phyloP scores from a whole-genome alignment of 495 filamentous ascomycete species.

The Neurospora pannonica region DNA sequence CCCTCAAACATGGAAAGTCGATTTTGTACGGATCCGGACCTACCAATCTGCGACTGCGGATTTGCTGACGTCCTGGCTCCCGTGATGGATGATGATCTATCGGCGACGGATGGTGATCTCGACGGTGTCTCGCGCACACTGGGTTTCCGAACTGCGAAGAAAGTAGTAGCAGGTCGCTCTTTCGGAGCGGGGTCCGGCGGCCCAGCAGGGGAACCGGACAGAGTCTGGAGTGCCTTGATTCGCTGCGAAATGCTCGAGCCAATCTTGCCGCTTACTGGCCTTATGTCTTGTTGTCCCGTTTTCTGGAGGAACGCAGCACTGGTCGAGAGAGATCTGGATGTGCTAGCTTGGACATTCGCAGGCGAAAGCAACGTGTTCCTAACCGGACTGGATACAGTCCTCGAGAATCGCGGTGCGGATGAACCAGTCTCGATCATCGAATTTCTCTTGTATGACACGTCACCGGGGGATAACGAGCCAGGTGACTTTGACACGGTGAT shows the following conservation, averaged over 20 bases:
- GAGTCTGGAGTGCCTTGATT: constrained; percentile 76
- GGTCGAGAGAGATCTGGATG: constrained; percentile 39
- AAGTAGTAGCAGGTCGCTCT: constrained; percentile 32
- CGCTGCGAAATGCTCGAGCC: constrained; percentile 83
- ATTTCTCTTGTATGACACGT: neutral
- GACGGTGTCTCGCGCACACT: constrained; percentile 28
- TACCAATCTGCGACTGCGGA: constrained; percentile 26
- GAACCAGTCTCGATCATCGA: constrained; percentile 17
- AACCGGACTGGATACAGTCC: constrained; percentile 41
- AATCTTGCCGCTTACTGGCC: constrained; percentile 69
- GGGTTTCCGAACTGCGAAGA: constrained; percentile 44
- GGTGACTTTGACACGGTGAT: constrained; percentile 80
- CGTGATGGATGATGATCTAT: constrained; percentile 31
- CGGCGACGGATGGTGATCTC: constrained; percentile 36
- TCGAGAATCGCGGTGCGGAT: constrained; percentile 14
- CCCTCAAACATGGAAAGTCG: constrained; percentile 39
- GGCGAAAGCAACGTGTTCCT: constrained; percentile 31
- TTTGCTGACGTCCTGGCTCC: constrained; percentile 26
- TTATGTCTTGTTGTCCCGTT: constrained; percentile 37
- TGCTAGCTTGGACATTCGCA: constrained; percentile 26
- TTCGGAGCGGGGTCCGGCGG: constrained; percentile 15
- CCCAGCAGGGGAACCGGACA: constrained; percentile 40
- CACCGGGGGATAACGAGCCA: neutral
- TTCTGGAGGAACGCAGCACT: constrained; percentile 36
- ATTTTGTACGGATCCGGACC: constrained; percentile 36